Base-by-base conservation (phyloP, 345 rosid species). In the Linum tenue region DNA sequence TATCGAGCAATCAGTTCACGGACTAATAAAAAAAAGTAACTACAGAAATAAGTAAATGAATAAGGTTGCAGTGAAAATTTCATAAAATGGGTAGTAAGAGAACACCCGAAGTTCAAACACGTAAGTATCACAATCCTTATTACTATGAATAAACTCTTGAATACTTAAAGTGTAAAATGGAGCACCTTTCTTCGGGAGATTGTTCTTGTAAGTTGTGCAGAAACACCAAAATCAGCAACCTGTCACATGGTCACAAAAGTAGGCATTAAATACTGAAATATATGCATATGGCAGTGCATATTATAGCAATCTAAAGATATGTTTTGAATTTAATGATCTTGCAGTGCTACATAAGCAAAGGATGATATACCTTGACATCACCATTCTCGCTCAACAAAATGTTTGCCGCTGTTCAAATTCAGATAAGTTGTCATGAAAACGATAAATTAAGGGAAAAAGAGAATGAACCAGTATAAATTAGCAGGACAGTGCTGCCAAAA, bases 191-290 rank as follows among this genome's bases (percentile, higher is more conserved):
- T 91, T 82, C 94, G 83, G 55, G 98, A 95, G 79, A 95, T 95
- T 48, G 99, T 95, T 76, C 98, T 87, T 38, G 99, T 95, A 66
- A 95, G 80, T 75, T 95, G 99, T 12, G 98, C 98, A 76, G 99
- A 95, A 69, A 95, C 99, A 42, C 99, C 99, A 86, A 95, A 95
- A 80, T 91, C 99, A 17, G 99, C 99, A 74, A 95, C 99, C 99
- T 95, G 86, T 73, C 56, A 71, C 64, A 70, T 70, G 43, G 65
- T 57, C 58, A 64, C 57, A 62, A 73, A 22, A 66, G 55, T 64
- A 53, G 73, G 65, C 53, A 70, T 67, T 5, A 40, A 69, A 56
- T 51, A 62, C 63, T 73, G 74, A 74, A 37, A 72, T 69, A 55
- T 41, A 16, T 60, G 58, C 55, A 17, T 56, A 69, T 69, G 42